Base-by-base conservation (phyloP, 352 stramenopile species). In the Globisporangium radiosum region DNA sequence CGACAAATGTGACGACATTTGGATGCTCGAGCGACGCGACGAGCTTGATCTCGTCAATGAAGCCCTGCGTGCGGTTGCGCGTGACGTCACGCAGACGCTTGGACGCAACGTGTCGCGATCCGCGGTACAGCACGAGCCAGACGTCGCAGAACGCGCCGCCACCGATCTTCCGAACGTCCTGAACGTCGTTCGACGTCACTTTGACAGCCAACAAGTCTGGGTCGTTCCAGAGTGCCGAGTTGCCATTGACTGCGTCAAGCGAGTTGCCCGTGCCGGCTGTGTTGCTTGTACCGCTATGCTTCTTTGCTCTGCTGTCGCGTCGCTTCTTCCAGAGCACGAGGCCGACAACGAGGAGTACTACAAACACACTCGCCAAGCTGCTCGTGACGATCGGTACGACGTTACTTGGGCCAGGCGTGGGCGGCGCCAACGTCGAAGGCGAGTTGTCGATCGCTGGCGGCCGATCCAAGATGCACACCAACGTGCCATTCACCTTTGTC, bases 31-130 rank as follows among this genome's bases (percentile, higher is more conserved):
- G 56, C 39, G 62, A 67, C 7, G 70, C 50, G 2, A 68, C 67
- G 33, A 85, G 48, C 42, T 82, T 81, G 50, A 85, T 85, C 63
- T 88, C 78, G 8, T 68, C 52, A 36, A 88, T 66, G 19, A 88
- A 80, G 3, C 33, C 60, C 38, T 80, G 66, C 0, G 69, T 75
- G 49, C 69, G 74, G 43, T 73, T 59, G 4, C 55, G 66, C 3
- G 15, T 58, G 15, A 10, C 37, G 15, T 51, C 47, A 7, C 47
- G 47, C 47, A 53, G 48, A 1, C 48, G 52, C 38, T 7, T 66
- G 47, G 63, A 78, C 10, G 69, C 72, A 15, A 81, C 60, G 7
- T 73, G 55, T 15, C 61, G 56, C 13, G 62, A 67, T 8, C 61
- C 19, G 3, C 72, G 70, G 37, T 75, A 78, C 25, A 65, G 17